Base-by-base conservation (phyloP, 768 basidiomycete genomes). In the Macrocybe gigantea region DNA sequence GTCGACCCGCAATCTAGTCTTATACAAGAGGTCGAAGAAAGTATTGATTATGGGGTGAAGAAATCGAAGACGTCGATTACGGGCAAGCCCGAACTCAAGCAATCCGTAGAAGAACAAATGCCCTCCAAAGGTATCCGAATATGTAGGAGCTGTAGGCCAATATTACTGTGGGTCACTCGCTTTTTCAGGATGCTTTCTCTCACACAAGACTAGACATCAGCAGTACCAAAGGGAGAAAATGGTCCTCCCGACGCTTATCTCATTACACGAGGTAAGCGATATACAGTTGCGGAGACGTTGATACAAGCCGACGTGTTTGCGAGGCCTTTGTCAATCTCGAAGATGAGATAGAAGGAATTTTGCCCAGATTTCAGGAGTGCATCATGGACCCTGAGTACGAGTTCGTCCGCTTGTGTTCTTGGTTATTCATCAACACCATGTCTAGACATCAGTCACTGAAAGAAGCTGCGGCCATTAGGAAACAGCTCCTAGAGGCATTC, bases 291-390 rank as follows among this genome's bases (percentile, higher is more conserved):
- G 38, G 15, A n/a, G 7, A n/a, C 5, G 38, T 38, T 41, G 46
- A 15, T 40, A 37, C 40, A 32, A 8, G 41, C 38, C 37, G 37
- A 38, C 35, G 31, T 13, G 7, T 36, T 30, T 13, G 37, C 6
- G 63, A 92, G 78, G 77, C 78, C 1, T 82, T 98, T 50, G 67
- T 90, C 34, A 62, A 58, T 35, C 67, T 96, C 6, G 93, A 99
- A 68, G 76, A 78, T 45, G 93, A 97, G 55, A 93, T 98, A n/a
- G 88, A 92, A 60, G 86, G 85, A 32, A 68, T 80, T 2, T 73
- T 98, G 4, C 92, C 93, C 3, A 81, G 85, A 53, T 94, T 95
- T 61, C 91, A 95, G 56, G 93, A 95, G 58, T 72, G 93, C 22
- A 64, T 96, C 30, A 62, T 87, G 37, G 78, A 74, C 7, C 70